These are phyloP conservation scores for Camellia lanceoleosa DNA, from an alignment of 148 eudicot genomes.

Conservation along the genomic window DNA sequence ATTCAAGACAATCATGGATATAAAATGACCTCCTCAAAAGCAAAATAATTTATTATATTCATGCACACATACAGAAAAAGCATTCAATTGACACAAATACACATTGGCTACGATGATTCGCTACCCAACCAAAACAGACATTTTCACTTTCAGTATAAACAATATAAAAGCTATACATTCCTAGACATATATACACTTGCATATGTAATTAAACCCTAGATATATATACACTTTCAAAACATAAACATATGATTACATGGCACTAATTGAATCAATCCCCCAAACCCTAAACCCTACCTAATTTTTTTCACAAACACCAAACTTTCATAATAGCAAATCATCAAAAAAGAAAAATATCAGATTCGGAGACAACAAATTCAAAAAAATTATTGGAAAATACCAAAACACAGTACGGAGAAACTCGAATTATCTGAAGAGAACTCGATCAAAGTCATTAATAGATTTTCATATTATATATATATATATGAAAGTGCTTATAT, in stretches of 20 bases:
- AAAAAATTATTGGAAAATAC: not conserved
- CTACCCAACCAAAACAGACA: not conserved
- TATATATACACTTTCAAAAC: not conserved
- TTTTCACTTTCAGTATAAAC: not conserved
- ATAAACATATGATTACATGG: not conserved
- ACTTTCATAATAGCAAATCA: not conserved
- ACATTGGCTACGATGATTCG: not conserved
- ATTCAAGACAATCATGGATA: not conserved
- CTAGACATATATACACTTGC: not conserved
- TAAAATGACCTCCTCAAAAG: not conserved
- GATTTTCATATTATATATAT: not conserved
- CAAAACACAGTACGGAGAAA: not conserved
- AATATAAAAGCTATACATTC: not conserved
- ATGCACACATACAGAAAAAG: not conserved
- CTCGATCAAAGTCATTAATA: not conserved
- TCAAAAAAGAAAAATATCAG: not conserved
- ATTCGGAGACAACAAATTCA: not conserved
- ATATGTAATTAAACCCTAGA: not conserved
- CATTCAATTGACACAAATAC: not conserved
- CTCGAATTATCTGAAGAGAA: not conserved
- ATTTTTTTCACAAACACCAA: not conserved
- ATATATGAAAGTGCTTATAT: not conserved
- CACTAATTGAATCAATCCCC: not conserved
- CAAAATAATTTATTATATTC: not conserved
- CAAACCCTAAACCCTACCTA: constrained; percentile 11